Evolutionary conservation across 495 filamentous ascomycete species (phyloP).

Genomic region (Podospora bellae-mahoneyi): DNA sequence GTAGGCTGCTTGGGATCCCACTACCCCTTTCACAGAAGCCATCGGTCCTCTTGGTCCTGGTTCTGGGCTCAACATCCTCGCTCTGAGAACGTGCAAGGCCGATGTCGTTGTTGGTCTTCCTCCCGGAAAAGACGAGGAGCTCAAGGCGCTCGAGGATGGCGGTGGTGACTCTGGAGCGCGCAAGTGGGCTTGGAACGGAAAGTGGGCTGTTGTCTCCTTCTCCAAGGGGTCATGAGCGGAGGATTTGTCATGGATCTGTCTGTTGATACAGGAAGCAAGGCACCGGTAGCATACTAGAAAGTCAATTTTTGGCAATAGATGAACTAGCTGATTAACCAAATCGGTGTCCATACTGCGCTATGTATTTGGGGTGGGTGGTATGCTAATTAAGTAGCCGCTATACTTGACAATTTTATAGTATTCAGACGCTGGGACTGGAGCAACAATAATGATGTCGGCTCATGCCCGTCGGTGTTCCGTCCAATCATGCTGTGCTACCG

Average conservation of each 20-base stretch:
- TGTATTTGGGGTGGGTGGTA: no score
- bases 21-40: slow-evolving; percentile 79
- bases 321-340: neutral
- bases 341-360: no score
- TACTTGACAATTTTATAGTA: no score
- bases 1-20: slow-evolving; percentile 79
- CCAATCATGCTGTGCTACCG: neutral
- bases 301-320: neutral
- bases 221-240: slow-evolving; percentile 43
- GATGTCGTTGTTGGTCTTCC: slow-evolving; percentile 91
- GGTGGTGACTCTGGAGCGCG: slow-evolving; percentile 66
- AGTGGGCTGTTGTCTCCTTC: slow-evolving; percentile 94
- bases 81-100: slow-evolving; percentile 91
- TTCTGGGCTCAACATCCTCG: slow-evolving; percentile 75
- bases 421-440: neutral
- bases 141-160: slow-evolving; percentile 63
- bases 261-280: neutral
- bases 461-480: neutral
- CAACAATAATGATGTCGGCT: neutral
- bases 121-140: slow-evolving; percentile 72
- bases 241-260: neutral
- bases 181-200: slow-evolving; percentile 96
- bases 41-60: slow-evolving; percentile 81
- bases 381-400: no score
- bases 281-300: neutral